Evolutionary conservation across 352 stramenopile species (phyloP), one percentile per base, ranked within the genome.

Genomic region (Globisporangium spinosum): DNA sequence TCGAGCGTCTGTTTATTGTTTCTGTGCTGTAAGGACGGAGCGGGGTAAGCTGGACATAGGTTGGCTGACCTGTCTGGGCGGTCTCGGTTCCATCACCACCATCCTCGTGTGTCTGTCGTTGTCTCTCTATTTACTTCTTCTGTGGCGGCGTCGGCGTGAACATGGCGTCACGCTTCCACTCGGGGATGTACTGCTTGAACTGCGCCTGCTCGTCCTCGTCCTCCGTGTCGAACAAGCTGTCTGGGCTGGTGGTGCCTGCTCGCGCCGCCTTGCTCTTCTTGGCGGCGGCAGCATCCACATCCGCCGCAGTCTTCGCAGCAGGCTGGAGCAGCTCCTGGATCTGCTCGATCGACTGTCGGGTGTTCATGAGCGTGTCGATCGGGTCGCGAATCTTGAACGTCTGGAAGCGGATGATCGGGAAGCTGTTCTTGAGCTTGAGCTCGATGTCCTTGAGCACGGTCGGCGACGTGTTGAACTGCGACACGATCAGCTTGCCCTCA

Each of bases 361-460:
- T 93, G 75, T 93, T 93, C 82, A 93, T 91, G 49, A 93, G 73
- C 67, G 84, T 80, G 75, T 93, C 85, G 63, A 93, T 74, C 51
- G 85, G 82, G 77, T 94, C 84, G 69, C 84, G 82, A 12, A 95
- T 72, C 76, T 95, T 93, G 79, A 95, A 95, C 12, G 87, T 93
- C 77, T 89, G 74, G 77, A 93, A 95, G 75, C 87, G 87, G 62
- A 95, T 83, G 67, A 95, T 83, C 43, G 83, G 81, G 75, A 93
- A 93, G 71, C 75, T 87, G 73, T 93, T 89, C 80, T 93, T 93
- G 35, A 95, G 80, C 71, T 92, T 93, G n/a, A 65, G 61, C 71
- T 95, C 85, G 15, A 94, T 65, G 59, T 95, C 84, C 51, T 83
- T 71, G 29, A 95, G 75, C 67, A 85, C 78, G 8, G 67, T 64